phyloP scores from a whole-genome alignment of 2,329 filamentous ascomycete genomes.

The Aspergillus calidoustus region DNA sequence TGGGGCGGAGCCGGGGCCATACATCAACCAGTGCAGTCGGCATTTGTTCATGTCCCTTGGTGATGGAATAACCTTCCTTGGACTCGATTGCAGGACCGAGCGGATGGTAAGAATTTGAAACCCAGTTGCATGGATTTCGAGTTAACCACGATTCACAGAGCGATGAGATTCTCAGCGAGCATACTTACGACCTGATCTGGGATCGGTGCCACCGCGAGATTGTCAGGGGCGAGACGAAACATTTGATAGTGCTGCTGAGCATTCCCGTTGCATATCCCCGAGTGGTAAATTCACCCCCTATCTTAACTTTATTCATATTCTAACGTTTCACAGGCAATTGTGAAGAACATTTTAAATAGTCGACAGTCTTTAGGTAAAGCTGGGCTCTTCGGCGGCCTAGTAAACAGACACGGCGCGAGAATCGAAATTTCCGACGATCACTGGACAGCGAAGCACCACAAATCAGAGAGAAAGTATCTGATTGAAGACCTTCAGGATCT shows the following conservation, averaged over 20 bases:
- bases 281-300: conserved; percentile 58
- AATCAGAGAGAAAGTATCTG: conserved; percentile 82
- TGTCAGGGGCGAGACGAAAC: conserved; percentile 80
- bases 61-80: conserved; percentile 77
- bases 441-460: conserved; percentile 96
- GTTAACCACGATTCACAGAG: conserved; percentile 49
- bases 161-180: conserved; percentile 76
- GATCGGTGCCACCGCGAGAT: conserved; percentile 84
- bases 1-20: conserved; percentile 79
- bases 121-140: neutral
- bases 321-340: conserved; percentile 59
- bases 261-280: conserved; percentile 83
- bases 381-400: conserved; percentile 75
- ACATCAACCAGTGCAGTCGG: conserved; percentile 83
- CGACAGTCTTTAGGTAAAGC: conserved; percentile 83
- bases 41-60: conserved; percentile 87
- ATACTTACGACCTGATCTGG: conserved; percentile 85
- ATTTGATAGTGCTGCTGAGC: conserved; percentile 84
- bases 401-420: conserved; percentile 89
- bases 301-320: conserved; percentile 17
- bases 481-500: conserved; percentile 92
- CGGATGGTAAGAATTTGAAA: conserved; percentile 59
- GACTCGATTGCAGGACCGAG: conserved; percentile 89
- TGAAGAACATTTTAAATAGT: conserved; percentile 76
- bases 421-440: conserved; percentile 95